Base-by-base conservation (phyloP, 2,329 filamentous ascomycete species). In the Uncinocarpus reesii region DNA sequence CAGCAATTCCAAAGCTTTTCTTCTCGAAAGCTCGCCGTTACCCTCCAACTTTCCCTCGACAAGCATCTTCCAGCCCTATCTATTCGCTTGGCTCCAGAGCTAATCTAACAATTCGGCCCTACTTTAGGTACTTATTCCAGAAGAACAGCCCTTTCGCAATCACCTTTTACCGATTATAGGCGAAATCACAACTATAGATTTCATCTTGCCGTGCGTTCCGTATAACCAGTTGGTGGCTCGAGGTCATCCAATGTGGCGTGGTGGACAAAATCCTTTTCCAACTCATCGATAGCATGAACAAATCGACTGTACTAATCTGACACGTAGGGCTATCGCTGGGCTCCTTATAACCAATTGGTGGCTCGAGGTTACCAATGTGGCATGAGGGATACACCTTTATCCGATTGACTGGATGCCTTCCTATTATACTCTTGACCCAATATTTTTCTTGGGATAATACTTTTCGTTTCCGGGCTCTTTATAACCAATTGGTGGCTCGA, bases 401-500 rank as follows among this genome's bases (percentile, higher is more conserved):
- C 11, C 26, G n/a, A n/a, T n/a, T 28, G 7, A 28, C 40, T 16
- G 23, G 8, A 4, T 26, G 6, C 41, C 8, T 32, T 32, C 31
- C 11, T n/a, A 32, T 7, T n/a, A 32, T n/a, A 8, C 31, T n/a
- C 31, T 32, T 6, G 13, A 5, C 10, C 11, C 10, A n/a, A 32
- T 6, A n/a, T 32, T 32, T n/a, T 13, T 6, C 11, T 7, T n/a
- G 11, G 15, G 23, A 21, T 32, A 13, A 13, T 31, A 21, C n/a
- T 16, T 31, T n/a, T n/a, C 18, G 7, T 21, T 13, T n/a, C 32
- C 20, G 34, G 45, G 45, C 4, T 31, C n/a, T 26, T 31, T 31
- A 52, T 52, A 50, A 50, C 50, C 47, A 50, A 21, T 38, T 24
- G 20, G 36, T 21, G 40, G 35, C 34, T 50, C 47, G 31, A 49